Evolutionary conservation across 352 stramenopile genomes (phyloP).

Genomic region (Phytophthora chlamydospora): DNA sequence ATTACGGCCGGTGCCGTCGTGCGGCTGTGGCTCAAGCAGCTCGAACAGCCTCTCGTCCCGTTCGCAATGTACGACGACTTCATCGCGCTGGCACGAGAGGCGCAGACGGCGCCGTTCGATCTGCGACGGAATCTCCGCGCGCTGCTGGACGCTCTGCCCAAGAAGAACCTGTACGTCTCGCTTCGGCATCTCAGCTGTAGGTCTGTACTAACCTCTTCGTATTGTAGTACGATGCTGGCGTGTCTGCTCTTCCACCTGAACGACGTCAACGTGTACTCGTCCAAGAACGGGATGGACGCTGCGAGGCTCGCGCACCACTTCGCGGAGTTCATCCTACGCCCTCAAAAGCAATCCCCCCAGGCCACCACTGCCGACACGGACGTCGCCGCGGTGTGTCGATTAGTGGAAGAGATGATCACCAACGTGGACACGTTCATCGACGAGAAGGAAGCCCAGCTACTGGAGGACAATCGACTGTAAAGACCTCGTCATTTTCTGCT

Average conservation of each 20-base stretch:
- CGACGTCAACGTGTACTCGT: conserved; percentile 80
- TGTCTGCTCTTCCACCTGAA: conserved; percentile 85
- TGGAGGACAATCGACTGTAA: conserved; percentile 55
- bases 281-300: conserved; percentile 77
- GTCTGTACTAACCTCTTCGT: conserved; percentile 5
- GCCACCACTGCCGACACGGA: conserved; percentile 19
- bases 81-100: conserved; percentile 44
- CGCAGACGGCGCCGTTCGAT: conserved; percentile 54
- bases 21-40: conserved; percentile 66
- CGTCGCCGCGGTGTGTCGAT: conserved; percentile 20
- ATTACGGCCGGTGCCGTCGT: conserved; percentile 67
- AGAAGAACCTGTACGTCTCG: conserved; percentile 66
- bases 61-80: conserved; percentile 76
- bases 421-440: conserved; percentile 81
- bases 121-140: conserved; percentile 60
- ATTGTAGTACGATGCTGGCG: conserved; percentile 61
- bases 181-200: too few species aligned
- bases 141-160: conserved; percentile 61
- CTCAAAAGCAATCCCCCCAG: conserved; percentile 21
- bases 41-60: conserved; percentile 70
- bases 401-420: conserved; percentile 77
- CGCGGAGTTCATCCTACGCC: conserved; percentile 58
- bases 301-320: conserved; percentile 59
- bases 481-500: neutral
- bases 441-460: conserved; percentile 63